Evolutionary conservation across 345 rosid species (phyloP).

Genomic region (Citrus australasica): DNA sequence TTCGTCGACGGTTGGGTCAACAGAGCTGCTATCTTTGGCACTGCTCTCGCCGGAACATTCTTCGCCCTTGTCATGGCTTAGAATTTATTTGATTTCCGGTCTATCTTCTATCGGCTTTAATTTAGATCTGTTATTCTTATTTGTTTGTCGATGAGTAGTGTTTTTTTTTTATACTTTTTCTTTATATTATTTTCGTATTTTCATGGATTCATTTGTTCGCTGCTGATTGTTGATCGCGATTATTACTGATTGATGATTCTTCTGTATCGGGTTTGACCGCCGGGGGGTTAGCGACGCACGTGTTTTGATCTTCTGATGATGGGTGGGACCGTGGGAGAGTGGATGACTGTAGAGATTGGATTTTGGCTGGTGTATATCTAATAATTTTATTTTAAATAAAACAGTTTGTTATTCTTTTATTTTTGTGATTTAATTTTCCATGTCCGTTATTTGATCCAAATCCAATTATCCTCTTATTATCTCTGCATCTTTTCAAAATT

Average conservation of each 20-base stretch:
- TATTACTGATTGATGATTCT: background rate
- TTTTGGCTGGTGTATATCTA: constrained; percentile 31
- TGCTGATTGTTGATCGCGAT: background rate
- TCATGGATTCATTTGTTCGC: constrained; percentile 20
- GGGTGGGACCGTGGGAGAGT: background rate
- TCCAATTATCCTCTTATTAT: too few relatives aligned
- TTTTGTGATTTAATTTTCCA: background rate
- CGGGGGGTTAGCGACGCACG: constrained; percentile 14
- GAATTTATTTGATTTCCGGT: background rate
- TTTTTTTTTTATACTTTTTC: background rate
- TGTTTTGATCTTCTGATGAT: constrained; percentile 19
- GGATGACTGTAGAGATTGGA: constrained; percentile 27
- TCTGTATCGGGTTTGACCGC: constrained; percentile 10
- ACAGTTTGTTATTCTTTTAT: constrained; percentile 31
- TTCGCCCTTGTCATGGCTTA: constrained; percentile 61
- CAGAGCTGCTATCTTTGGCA: constrained; percentile 31
- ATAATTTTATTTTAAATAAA: constrained; percentile 24
- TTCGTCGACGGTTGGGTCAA: constrained; percentile 33
- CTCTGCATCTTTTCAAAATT: too few relatives aligned
- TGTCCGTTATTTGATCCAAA: too few relatives aligned
- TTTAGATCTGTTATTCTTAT: constrained; percentile 20
- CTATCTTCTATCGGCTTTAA: constrained; percentile 11
- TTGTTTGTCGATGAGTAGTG: constrained; percentile 12
- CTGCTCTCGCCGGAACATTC: constrained; percentile 45
- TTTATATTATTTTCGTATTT: background rate